Evolutionary conservation across 164 flowering plant genomes (phyloP).

Genomic region (Tinospora cordifolia): DNA sequence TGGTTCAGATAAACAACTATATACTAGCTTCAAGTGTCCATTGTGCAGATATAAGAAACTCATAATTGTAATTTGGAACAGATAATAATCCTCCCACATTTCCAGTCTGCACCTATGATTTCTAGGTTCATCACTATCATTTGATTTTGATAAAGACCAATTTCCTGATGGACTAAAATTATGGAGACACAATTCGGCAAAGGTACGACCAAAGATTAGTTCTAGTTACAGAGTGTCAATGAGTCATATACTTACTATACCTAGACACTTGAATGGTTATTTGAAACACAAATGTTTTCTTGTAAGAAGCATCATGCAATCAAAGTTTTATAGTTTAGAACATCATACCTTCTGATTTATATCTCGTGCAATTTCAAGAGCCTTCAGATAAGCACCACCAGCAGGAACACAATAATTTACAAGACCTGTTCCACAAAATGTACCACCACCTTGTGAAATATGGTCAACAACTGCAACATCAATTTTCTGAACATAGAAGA

Average conservation of each 20-base stretch:
- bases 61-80: too few species aligned
- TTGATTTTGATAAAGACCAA: not conserved
- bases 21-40: not conserved
- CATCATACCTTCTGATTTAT: slow-evolving; percentile 67
- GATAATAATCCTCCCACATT: too few species aligned
- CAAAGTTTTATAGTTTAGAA: not conserved
- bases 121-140: not conserved
- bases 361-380: slow-evolving; percentile 77
- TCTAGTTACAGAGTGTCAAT: not conserved
- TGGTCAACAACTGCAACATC: not conserved
- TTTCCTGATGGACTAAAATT: not conserved
- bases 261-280: not conserved
- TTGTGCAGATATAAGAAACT: too few species aligned
- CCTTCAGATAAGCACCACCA: slow-evolving; percentile 71
- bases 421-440: slow-evolving; percentile 49
- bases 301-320: not conserved
- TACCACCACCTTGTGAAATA: slow-evolving; percentile 4
- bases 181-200: not conserved
- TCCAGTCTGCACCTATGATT: too few species aligned
- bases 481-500: not conserved
- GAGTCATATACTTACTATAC: not conserved
- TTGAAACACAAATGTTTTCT: not conserved
- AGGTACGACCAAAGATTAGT: not conserved
- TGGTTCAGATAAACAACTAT: not conserved
- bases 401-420: slow-evolving; percentile 71